Base-by-base conservation (phyloP, 2,329 filamentous ascomycete genomes). In the Colletotrichum falcatum region DNA sequence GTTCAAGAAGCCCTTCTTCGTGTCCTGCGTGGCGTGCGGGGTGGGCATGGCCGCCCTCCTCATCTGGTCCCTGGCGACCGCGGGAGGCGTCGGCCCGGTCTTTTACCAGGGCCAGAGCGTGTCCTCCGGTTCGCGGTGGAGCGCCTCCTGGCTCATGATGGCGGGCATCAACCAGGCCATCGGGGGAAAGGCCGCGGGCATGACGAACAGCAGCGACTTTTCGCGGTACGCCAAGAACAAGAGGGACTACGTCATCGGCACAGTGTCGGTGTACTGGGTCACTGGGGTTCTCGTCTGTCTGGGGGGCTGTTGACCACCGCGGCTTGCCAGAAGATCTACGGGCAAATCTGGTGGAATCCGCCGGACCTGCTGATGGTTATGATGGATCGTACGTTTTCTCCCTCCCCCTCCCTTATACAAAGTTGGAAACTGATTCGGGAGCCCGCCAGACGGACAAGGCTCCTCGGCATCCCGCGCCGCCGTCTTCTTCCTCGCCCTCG, bases 41-140 rank as follows among this genome's bases (percentile, higher is more conserved):
- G 16, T 82, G 3, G 83, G 80, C 7, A 86, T 86, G 84, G 46
- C 85, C 7, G 75, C 75, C 65, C 84, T 86, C 78, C 82, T 84
- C 75, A 78, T 85, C 51, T 86, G 84, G 84, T 80, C 83, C 0
- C 74, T 86, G 5, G 73, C 79, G 5, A 78, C 78, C 1, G 84
- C 83, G 1, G 78, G 78, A 54, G 83, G 83, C 2, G 82, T 83
- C 8, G 84, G 84, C 55, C 72, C 83, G 2, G 77, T 86, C 1
- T 82, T 84, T 75, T 77, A 76, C 46, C 55, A 66, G 30, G 64
- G 64, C 64, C 18, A 66, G 20, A 61, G 18, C 2, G 56, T 66
- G 1, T 42, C 56, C 1, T 12, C 64, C 8, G 26, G 20, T 16
- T 66, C 64, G 8, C 64, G 56, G 5, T 66, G 64, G 64, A 81